These are phyloP conservation scores for Shiraia sp. DNA, from an alignment of 2,329 filamentous ascomycete species.

Conservation along the genomic window DNA sequence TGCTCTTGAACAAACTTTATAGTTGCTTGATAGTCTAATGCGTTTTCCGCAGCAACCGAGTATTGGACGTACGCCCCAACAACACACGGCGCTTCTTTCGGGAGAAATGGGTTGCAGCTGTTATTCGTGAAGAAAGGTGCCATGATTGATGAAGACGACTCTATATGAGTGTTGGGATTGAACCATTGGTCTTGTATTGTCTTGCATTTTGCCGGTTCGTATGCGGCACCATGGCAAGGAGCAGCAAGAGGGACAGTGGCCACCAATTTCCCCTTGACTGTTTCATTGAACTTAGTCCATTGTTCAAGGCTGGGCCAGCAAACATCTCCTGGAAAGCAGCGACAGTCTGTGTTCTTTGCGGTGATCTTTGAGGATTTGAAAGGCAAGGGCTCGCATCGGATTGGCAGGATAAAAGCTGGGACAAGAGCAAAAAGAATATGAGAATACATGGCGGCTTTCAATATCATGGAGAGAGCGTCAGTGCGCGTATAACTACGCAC, in stretches of 20 bases:
- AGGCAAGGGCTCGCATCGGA: too few species aligned
- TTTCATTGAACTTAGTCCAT: slow-evolving; percentile 23
- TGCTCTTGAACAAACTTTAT: slow-evolving; percentile 22
- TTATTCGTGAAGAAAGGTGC: slow-evolving; percentile 27
- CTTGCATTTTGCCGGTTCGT: slow-evolving; percentile 16
- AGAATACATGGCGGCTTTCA: too few species aligned
- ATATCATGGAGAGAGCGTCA: too few species aligned
- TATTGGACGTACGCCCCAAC: slow-evolving; percentile 28
- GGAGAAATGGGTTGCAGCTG: slow-evolving; percentile 27
- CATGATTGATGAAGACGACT: slow-evolving; percentile 30
- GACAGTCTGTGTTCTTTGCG: too few species aligned
- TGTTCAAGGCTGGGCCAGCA: slow-evolving; percentile 19
- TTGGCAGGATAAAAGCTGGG: too few species aligned
- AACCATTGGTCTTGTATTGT: slow-evolving; percentile 16
- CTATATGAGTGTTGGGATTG: slow-evolving; percentile 10
- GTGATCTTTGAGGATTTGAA: too few species aligned
- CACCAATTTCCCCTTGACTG: slow-evolving; percentile 20
- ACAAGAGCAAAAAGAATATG: too few species aligned
- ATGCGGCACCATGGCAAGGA: slow-evolving; percentile 21
- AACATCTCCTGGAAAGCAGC: slow-evolving; percentile 29
- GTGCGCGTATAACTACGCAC: too few species aligned
- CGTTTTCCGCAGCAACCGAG: slow-evolving; percentile 18
- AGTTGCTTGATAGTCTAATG: slow-evolving; percentile 16
- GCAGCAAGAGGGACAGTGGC: slow-evolving; percentile 26
- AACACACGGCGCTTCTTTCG: slow-evolving; percentile 17